These are phyloP conservation scores for Dictyostelium firmibasis DNA, from an alignment of 78 protist species.

Conservation along the genomic window DNA sequence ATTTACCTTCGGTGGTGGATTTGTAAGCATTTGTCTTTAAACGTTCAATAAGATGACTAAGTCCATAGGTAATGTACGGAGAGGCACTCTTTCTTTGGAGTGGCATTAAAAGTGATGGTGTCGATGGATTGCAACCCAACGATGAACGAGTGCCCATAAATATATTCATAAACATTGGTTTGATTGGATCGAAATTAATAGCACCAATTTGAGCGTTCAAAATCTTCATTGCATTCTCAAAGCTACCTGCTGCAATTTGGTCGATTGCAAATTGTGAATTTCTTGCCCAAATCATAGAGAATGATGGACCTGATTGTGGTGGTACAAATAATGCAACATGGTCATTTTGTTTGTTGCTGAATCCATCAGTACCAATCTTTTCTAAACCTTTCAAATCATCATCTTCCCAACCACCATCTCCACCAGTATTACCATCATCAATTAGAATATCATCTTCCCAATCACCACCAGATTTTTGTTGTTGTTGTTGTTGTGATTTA, in stretches of 20 bases:
- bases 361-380: slow-evolving; percentile 41
- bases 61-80: slow-evolving; percentile 31
- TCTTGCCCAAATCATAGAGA: slow-evolving; percentile 81
- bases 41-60: slow-evolving; percentile 1
- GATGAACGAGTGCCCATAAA: slow-evolving; percentile 57
- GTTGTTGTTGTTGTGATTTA: neutral
- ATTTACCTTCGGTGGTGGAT: slow-evolving; percentile 89
- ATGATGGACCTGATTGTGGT: slow-evolving; percentile 79
- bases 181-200: slow-evolving; percentile 92
- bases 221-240: slow-evolving; percentile 91
- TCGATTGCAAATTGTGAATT: slow-evolving; percentile 88
- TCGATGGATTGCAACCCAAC: neutral
- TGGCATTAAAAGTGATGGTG: slow-evolving; percentile 26
- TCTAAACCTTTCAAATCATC: slow-evolving; percentile 28
- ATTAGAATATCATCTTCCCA: slow-evolving; percentile 25
- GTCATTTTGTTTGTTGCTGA: neutral
- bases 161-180: slow-evolving; percentile 73
- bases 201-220: slow-evolving; percentile 92
- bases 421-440: slow-evolving; percentile 48
- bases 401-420: slow-evolving; percentile 75
- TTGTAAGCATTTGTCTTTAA: slow-evolving; percentile 71
- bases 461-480: neutral
- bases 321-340: slow-evolving; percentile 58
- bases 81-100: slow-evolving; percentile 41
- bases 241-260: slow-evolving; percentile 95